Percentiles rank a stretch among this genome's conserved stretches.
phyloP scores from a whole-genome alignment of 129 eudicot species.

The Escallonia rubra region DNA sequence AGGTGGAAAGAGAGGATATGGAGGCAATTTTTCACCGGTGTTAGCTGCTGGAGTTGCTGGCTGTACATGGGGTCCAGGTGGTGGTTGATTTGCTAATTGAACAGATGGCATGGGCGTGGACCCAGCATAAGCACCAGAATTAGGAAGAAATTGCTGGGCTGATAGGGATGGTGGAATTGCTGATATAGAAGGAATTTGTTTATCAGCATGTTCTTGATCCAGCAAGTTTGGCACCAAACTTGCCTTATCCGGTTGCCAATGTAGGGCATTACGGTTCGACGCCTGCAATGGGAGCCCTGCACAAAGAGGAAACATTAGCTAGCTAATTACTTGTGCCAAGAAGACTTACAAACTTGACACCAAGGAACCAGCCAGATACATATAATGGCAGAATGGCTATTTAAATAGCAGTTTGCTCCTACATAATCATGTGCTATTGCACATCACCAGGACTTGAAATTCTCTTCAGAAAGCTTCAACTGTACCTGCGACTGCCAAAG shows the following conservation, averaged over 20 bases:
- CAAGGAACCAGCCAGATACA: too few relatives aligned
- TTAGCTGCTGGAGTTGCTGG: conserved; percentile 26
- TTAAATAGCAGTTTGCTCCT: too few relatives aligned
- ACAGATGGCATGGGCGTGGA: conserved; percentile 27
- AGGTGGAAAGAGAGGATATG: conserved; percentile 94
- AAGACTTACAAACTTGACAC: not conserved
- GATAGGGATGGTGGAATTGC: conserved; percentile 32
- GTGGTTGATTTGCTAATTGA: conserved; percentile 41
- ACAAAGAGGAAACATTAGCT: not conserved
- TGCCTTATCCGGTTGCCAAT: conserved; percentile 67
- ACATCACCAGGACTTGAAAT: too few relatives aligned
- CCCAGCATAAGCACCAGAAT: conserved; percentile 33
- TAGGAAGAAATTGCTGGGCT: conserved; percentile 35
- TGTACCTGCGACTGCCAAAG: conserved; percentile 38
- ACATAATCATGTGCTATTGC: too few relatives aligned
- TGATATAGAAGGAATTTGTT: conserved; percentile 40
- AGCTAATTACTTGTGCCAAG: not conserved
- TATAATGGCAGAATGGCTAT: too few relatives aligned
- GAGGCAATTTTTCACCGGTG: conserved; percentile 55
- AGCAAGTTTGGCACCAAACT: conserved; percentile 28
- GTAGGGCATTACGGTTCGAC: conserved; percentile 26
- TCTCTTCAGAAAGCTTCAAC: not conserved
- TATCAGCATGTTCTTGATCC: conserved; percentile 54
- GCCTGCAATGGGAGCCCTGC: conserved; percentile 42
- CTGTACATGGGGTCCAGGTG: conserved; percentile 25